A percentile compares a stretch with the other conserved stretches of the same genome.
Conservation (phyloP, 2,329 filamentous ascomycete species). For the Colletotrichum musicola region DNA sequence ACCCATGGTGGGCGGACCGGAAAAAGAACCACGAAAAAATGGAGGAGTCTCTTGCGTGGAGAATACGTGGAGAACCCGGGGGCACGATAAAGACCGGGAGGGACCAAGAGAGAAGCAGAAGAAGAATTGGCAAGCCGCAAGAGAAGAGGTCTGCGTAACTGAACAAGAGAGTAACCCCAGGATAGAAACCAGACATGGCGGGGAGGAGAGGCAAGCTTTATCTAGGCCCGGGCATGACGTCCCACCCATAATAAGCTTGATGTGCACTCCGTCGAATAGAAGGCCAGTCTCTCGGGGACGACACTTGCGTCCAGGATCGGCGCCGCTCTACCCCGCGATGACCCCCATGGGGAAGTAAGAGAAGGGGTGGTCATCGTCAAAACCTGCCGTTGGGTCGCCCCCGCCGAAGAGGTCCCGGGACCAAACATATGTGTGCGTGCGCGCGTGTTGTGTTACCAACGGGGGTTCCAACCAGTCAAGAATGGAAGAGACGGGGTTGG, state of each 20-base stretch:
- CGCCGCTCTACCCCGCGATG: constrained; percentile 33
- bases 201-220: constrained; percentile 32
- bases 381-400: constrained; percentile 20
- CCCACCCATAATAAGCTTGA: constrained; percentile 32
- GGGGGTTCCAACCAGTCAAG: not conserved
- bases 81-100: not conserved
- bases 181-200: not conserved
- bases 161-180: not conserved
- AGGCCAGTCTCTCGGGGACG: not conserved
- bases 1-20: constrained; percentile 37
- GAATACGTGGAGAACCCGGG: not conserved
- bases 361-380: constrained; percentile 26
- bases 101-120: not conserved
- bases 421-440: no score
- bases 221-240: constrained; percentile 29
- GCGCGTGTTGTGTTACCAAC: no score
- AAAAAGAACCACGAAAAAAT: no score
- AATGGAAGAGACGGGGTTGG: not conserved
- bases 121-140: constrained; percentile 1
- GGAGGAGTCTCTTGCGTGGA: no score
- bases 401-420: no score
- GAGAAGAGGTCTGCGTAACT: constrained; percentile 16
- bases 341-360: constrained; percentile 33
- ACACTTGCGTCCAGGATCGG: constrained; percentile 22
- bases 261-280: constrained; percentile 18